Percentiles rank a stretch among this genome's conserved stretches.
phyloP scores from a whole-genome alignment of 495 filamentous ascomycete genomes.

The Physcia stellaris region DNA sequence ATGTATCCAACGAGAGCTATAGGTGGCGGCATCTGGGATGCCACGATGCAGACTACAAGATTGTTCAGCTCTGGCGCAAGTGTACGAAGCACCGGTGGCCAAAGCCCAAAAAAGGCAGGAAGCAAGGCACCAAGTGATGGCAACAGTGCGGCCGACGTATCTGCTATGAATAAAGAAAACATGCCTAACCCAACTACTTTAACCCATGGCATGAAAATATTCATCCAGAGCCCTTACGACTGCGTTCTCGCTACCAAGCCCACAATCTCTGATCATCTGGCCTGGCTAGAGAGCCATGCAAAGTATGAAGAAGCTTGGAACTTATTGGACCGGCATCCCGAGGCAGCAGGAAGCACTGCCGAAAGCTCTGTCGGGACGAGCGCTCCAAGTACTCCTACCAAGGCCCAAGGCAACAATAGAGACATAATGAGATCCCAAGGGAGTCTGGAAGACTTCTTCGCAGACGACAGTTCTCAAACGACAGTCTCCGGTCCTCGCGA shows the following conservation, averaged over 20 bases:
- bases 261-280: slow-evolving; percentile 69
- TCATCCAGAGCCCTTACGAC: slow-evolving; percentile 92
- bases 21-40: slow-evolving; percentile 59
- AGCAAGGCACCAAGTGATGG: slow-evolving; percentile 30
- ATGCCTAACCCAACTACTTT: slow-evolving; percentile 18
- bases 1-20: too few species aligned
- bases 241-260: slow-evolving; percentile 77
- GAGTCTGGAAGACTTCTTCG: slow-evolving; percentile 62
- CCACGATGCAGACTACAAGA: slow-evolving; percentile 66
- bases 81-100: slow-evolving; percentile 57
- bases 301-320: slow-evolving; percentile 80
- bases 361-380: slow-evolving; percentile 29
- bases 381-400: slow-evolving; percentile 12
- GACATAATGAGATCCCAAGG: slow-evolving; percentile 30
- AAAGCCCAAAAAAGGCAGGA: slow-evolving; percentile 35
- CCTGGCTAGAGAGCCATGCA: slow-evolving; percentile 68
- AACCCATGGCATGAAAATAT: slow-evolving; percentile 74
- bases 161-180: slow-evolving; percentile 8
- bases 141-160: slow-evolving; percentile 23
- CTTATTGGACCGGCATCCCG: slow-evolving; percentile 68
- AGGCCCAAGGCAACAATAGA: slow-evolving; percentile 6
- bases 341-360: slow-evolving; percentile 24
- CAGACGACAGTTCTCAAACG: slow-evolving; percentile 57
- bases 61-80: slow-evolving; percentile 83
- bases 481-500: slow-evolving; percentile 22